phyloP scores from a whole-genome alignment of 148 eudicot genomes.

The Heliamphora exappendiculata region DNA sequence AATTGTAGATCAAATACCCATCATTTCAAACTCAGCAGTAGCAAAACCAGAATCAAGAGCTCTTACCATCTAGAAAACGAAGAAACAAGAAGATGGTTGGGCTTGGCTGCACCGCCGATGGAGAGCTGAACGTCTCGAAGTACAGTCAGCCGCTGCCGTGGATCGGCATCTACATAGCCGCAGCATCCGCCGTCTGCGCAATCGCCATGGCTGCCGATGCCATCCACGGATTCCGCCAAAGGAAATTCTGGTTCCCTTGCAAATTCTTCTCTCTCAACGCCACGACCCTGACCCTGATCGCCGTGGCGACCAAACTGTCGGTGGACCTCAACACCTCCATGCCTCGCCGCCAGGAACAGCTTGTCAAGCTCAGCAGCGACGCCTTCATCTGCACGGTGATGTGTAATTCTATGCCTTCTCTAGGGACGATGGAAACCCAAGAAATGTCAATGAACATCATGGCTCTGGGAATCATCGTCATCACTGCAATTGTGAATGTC shows the following conservation, averaged over 20 bases:
- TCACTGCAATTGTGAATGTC: constrained; percentile 34
- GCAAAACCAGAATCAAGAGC: not conserved
- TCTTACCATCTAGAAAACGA: not conserved
- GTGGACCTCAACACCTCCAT: constrained; percentile 51
- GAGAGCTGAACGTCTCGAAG: constrained; percentile 31
- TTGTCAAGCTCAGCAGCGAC: constrained; percentile 35
- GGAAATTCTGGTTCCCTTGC: constrained; percentile 40
- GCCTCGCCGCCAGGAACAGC: constrained; percentile 42
- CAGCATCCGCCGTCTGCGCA: constrained; percentile 38
- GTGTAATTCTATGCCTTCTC: constrained; percentile 37
- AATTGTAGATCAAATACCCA: not conserved
- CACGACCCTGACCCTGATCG: constrained; percentile 32
- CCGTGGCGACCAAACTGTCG: constrained; percentile 34
- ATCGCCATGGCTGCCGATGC: constrained; percentile 39
- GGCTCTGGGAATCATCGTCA: constrained; percentile 39
- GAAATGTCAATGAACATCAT: constrained; percentile 34
- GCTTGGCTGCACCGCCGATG: constrained; percentile 29
- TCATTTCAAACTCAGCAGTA: not conserved
- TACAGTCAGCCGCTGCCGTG: constrained; percentile 43
- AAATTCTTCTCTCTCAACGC: constrained; percentile 41
- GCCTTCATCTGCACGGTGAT: constrained; percentile 38
- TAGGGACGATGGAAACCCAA: constrained; percentile 29
- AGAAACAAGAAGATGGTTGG: constrained; percentile 19
- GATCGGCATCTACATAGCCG: constrained; percentile 44
- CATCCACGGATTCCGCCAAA: constrained; percentile 24